A percentile compares a stretch with the other conserved stretches of the same genome.
Evolutionary conservation across 768 basidiomycete genomes (phyloP).

Genomic region (Cubamyces sp.): DNA sequence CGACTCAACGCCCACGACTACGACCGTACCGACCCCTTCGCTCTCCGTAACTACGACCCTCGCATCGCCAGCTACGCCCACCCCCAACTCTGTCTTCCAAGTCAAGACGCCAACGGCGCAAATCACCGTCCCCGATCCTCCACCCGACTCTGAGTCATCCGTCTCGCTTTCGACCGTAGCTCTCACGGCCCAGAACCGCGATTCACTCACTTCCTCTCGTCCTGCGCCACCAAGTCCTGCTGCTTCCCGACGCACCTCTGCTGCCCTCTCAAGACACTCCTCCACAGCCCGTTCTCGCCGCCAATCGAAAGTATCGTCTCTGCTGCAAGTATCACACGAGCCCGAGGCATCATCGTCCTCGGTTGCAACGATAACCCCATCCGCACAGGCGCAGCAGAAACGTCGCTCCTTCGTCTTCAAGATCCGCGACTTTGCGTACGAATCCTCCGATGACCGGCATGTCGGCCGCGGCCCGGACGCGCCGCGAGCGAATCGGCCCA

Average conservation of each 20-base stretch:
- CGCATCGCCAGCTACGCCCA: constrained; percentile 29
- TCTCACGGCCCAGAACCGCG: constrained; percentile 36
- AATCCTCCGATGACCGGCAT: constrained; percentile 47
- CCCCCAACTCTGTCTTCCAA: constrained; percentile 24
- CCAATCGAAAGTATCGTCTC: constrained; percentile 41
- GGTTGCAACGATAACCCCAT: constrained; percentile 18
- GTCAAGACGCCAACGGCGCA: constrained; percentile 27
- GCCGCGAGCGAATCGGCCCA: constrained; percentile 66
- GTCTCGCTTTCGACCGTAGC: constrained; percentile 31
- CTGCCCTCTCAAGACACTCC: constrained; percentile 36
- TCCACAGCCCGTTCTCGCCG: constrained; percentile 40
- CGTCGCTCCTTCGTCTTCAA: constrained; percentile 38
- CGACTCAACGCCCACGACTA: constrained; percentile 16
- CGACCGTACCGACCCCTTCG: constrained; percentile 12
- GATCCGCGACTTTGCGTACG: constrained; percentile 56
- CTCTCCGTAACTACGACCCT: constrained; percentile 9
- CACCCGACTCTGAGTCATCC: constrained; percentile 16
- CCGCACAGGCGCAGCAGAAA: constrained; percentile 16
- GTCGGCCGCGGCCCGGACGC: constrained; percentile 47
- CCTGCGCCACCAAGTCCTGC: constrained; percentile 67
- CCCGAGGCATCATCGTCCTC: constrained; percentile 35
- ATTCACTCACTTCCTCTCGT: constrained; percentile 50
- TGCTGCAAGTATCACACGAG: constrained; percentile 45
- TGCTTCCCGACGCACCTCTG: constrained; percentile 48
- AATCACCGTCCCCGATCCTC: constrained; percentile 32